Base-by-base conservation (phyloP, 1,284 basidiomycete genomes). In the Malassezia yamatoensis region DNA sequence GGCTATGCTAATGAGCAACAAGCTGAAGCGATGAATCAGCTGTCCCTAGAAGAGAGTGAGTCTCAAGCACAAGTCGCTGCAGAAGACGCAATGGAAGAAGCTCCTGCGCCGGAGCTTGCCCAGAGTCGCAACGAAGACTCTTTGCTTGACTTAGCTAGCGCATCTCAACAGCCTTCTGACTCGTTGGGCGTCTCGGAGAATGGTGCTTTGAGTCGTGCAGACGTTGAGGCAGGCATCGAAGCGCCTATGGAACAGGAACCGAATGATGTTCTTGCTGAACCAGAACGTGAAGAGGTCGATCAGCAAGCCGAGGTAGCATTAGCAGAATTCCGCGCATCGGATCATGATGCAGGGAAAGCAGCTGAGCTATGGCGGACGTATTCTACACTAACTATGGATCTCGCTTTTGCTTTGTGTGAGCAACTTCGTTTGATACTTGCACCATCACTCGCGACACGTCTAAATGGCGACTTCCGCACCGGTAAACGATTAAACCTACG, bases 401-500 rank as follows among this genome's bases (percentile, higher is more conserved):
- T 96, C 29, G 88, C 94, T 6, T 89, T 90, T 68, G 82, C 85
- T 2, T 54, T 74, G 6, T 73, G 70, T 58, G 94, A 98, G 77
- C 93, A 96, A 74, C 83, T 99, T 13, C 88, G 94, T 18, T 85
- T 98, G 49, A 94, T 98, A 70, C 82, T 99, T 21, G 90, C 91
- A 59, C 94, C 94, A 0, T 96, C 93, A 0, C 80, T 88, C 40
- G 90, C 94, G 2, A 96, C 93, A 10, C 83, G 94, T 24, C 81
- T 99, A 40, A 87, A 88, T 76, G 94, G 94, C 42, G 94, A 99
- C 78, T 99, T 94, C 77, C 87, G 93, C 43, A 96, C 89, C 0
- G 94, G 94, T 50, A 99, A 98, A 78, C 82, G 94, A 21, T 82
- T 99, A 44, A 98, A 98, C 77, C 96, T 99, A 93, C 90, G 93